Evolutionary conservation across 2,329 filamentous ascomycete genomes (phyloP).

Genomic region (Massarina eburnea): DNA sequence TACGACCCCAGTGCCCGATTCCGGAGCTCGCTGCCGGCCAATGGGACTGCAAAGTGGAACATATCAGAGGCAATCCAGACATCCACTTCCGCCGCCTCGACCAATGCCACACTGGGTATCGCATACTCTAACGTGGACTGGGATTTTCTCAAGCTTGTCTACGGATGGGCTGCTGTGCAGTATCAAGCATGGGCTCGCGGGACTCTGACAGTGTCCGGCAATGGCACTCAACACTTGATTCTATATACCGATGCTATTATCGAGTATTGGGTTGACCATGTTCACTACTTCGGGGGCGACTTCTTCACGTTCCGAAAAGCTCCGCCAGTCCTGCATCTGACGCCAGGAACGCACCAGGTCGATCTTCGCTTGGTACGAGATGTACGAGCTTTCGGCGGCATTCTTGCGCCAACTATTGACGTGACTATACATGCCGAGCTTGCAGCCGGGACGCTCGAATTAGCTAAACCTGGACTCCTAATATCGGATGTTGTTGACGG

Average conservation of each 20-base stretch:
- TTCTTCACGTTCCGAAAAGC: constrained; percentile 55
- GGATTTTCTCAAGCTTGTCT: constrained; percentile 54
- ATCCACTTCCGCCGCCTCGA: constrained; percentile 21
- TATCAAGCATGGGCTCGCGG: constrained; percentile 62
- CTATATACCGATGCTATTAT: constrained; percentile 53
- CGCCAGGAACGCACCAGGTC: constrained; percentile 53
- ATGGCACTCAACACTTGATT: constrained; percentile 39
- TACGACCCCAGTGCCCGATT: constrained; percentile 49
- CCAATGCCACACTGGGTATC: constrained; percentile 47
- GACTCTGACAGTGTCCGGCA: constrained; percentile 44
- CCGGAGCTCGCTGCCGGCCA: constrained; percentile 53
- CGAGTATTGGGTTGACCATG: constrained; percentile 56
- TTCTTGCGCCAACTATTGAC: constrained; percentile 50
- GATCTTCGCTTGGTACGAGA: constrained; percentile 58
- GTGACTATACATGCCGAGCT: constrained; percentile 35
- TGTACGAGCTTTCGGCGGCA: constrained; percentile 58
- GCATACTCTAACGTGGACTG: constrained; percentile 57
- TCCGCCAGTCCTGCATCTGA: constrained; percentile 53
- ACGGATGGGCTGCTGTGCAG: constrained; percentile 62
- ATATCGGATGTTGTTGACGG: constrained; percentile 56
- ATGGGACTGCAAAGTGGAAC: constrained; percentile 56
- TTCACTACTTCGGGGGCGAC: constrained; percentile 60
- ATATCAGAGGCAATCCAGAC: constrained; percentile 37
- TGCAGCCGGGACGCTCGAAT: constrained; percentile 30
- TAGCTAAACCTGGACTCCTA: constrained; percentile 42